These are phyloP conservation scores for Trichoderma asperellum DNA, from an alignment of 2,329 filamentous ascomycete genomes.

Conservation along the genomic window DNA sequence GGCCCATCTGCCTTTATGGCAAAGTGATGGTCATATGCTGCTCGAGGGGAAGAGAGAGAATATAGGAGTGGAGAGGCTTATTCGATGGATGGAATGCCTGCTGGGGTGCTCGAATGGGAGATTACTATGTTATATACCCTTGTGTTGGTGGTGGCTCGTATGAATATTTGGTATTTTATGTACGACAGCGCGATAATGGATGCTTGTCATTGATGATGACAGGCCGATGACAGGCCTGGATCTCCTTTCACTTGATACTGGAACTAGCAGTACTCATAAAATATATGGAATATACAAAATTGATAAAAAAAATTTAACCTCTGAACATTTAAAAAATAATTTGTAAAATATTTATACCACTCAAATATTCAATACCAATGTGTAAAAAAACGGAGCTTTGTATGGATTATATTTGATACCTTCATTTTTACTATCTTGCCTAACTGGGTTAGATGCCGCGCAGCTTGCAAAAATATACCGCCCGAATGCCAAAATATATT, in stretches of 20 bases:
- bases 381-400: no score
- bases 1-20: background rate
- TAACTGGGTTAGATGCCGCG: no score
- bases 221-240: background rate
- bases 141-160: constrained; percentile 5
- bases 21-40: background rate
- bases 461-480: no score
- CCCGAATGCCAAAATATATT: background rate
- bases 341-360: no score
- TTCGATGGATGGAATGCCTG: constrained; percentile 2
- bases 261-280: background rate
- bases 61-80: constrained; percentile 6
- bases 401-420: no score
- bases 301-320: no score
- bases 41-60: background rate
- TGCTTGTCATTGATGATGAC: background rate
- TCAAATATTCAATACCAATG: no score
- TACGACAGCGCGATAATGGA: constrained; percentile 5
- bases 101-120: background rate
- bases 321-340: no score
- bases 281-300: no score
- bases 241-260: background rate
- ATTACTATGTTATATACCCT: constrained; percentile 26
- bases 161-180: constrained; percentile 12
- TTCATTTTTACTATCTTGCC: no score